These are phyloP conservation scores for Suillus sp. DNA, from an alignment of 768 basidiomycete species.

Conservation along the genomic window DNA sequence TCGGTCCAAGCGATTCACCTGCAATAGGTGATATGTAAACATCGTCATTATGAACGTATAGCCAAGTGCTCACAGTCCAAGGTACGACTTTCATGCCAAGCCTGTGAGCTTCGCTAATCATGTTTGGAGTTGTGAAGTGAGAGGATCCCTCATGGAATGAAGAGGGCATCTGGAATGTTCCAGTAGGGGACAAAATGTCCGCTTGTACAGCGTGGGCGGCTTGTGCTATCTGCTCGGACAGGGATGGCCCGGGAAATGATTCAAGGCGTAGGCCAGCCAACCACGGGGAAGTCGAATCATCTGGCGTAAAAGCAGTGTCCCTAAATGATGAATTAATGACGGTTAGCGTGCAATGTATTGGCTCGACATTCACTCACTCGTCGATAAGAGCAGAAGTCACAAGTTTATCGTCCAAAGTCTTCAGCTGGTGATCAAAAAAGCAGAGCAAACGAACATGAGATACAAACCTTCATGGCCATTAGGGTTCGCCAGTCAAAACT, in stretches of 20 bases:
- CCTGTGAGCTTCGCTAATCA: slow-evolving; percentile 68
- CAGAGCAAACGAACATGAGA: not conserved
- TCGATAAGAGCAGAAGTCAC: slow-evolving; percentile 66
- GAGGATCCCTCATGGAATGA: slow-evolving; percentile 46
- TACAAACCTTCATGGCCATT: slow-evolving; percentile 65
- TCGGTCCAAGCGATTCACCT: slow-evolving; percentile 66
- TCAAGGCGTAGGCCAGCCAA: slow-evolving; percentile 66
- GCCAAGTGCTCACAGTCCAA: slow-evolving; percentile 60
- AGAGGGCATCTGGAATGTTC: slow-evolving; percentile 41
- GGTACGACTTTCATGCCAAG: slow-evolving; percentile 67
- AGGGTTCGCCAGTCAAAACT: slow-evolving; percentile 84
- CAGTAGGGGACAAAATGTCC: slow-evolving; percentile 65
- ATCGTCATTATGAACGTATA: not conserved
- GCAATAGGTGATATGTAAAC: not conserved
- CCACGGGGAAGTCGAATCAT: slow-evolving; percentile 60
- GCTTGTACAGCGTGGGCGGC: slow-evolving; percentile 69
- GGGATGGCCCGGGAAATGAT: slow-evolving; percentile 61
- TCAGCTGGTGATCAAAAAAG: slow-evolving; percentile 12
- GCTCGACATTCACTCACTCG: slow-evolving; percentile 43
- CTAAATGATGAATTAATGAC: slow-evolving; percentile 32
- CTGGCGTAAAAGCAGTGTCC: slow-evolving; percentile 41
- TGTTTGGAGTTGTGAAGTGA: slow-evolving; percentile 64
- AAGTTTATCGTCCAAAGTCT: slow-evolving; percentile 56
- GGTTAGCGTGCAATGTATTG: slow-evolving; percentile 7
- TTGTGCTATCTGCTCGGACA: slow-evolving; percentile 61